Evolutionary conservation across 2,329 filamentous ascomycete genomes (phyloP).

Genomic region (Chaetomium sp.): DNA sequence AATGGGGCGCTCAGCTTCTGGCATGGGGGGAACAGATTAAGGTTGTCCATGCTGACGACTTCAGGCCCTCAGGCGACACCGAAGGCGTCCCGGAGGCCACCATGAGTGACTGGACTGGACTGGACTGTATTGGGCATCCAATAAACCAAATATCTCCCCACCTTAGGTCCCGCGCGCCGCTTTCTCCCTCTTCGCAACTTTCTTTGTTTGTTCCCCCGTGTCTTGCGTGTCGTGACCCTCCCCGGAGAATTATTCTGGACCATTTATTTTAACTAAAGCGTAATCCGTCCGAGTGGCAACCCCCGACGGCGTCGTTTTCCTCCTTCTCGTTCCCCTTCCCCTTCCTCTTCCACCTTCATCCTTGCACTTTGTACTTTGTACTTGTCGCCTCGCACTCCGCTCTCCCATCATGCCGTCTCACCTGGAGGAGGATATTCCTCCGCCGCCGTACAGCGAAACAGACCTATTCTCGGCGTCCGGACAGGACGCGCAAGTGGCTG

Average conservation of each 20-base stretch:
- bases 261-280: not conserved
- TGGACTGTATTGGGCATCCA: conserved; percentile 3
- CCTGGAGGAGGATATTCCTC: conserved; percentile 36
- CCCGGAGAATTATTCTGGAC: too few relatives aligned
- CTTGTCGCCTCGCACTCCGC: conserved; percentile 2
- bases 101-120: not conserved
- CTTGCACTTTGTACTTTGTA: not conserved
- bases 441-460: conserved; percentile 52
- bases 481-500: conserved; percentile 16
- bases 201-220: not conserved
- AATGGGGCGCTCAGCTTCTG: conserved; percentile 10
- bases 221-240: not conserved
- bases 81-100: too few relatives aligned
- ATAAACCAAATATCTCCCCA: conserved; percentile 7
- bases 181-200: not conserved
- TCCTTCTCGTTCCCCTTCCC: too few relatives aligned
- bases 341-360: too few relatives aligned
- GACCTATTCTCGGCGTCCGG: conserved; percentile 46
- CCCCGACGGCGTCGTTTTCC: not conserved
- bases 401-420: conserved; percentile 26
- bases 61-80: too few relatives aligned
- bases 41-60: not conserved
- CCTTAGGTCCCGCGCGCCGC: not conserved
- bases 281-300: conserved; percentile 4
- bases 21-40: conserved; percentile 10